Evolutionary conservation across 1,284 basidiomycete genomes (phyloP), one percentile per base, ranked within the genome.

Genomic region (Amylostereum areolatum): DNA sequence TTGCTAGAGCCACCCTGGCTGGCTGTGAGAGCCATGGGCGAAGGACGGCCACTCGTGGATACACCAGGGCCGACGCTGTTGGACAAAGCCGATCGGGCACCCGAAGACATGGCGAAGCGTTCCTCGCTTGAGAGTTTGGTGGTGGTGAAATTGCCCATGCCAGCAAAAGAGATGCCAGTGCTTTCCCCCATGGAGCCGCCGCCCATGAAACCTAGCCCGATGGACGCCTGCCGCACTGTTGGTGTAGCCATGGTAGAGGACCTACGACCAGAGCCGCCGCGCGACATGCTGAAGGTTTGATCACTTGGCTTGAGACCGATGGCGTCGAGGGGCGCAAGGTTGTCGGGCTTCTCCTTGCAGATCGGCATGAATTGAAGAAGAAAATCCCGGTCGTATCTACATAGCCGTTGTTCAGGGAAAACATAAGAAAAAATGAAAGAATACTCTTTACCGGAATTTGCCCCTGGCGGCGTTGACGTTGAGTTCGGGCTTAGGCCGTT

Each of bases 311-410:
- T 91, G 40, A 97, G 81, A 49, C 95, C 95, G 60, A 98, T 88
- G 29, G 87, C 85, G 58, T 95, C 92, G 45, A 97, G 78, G 55
- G 89, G 81, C 37, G 94, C 92, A 32, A 97, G 81, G 49, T 80
- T 78, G 49, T 87, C 88, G 1, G 95, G 95, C 69, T 92, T 95
- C 68, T 97, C 94, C 67, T 85, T 89, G 76, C 93, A 98, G 50
- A 96, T 73, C 39, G 74, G 73, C 92, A 97, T 96, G 74, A 98
- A 99, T 64, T 99, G 95, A 55, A 99, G 71, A 28, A 98, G 76
- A 82, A 98, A 98, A 39, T 95, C 92, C 45, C 95, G 92, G 69
- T 97, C 93, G 68, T 98, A 98, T 60, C n/a, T n/a, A n/a, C n/a
- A n/a, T n/a, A n/a, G n/a, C n/a, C n/a, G n/a, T n/a, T n/a, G n/a